Evolutionary conservation across 257 asterid species (phyloP).

Genomic region (Forsythia viridissima): DNA sequence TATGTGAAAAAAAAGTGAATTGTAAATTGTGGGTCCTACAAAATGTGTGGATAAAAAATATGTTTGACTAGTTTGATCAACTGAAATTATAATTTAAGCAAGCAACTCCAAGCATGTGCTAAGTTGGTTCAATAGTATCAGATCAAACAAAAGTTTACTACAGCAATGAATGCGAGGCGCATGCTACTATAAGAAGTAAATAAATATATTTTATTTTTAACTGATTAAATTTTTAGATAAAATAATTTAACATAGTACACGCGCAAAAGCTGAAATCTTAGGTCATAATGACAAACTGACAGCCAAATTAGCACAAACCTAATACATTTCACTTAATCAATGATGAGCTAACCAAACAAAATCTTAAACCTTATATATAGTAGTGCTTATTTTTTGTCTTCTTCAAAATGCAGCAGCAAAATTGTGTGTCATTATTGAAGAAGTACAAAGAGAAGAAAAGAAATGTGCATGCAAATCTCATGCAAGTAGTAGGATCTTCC

Average conservation of each 20-base stretch:
- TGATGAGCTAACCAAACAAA: not conserved
- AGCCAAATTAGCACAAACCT: not conserved
- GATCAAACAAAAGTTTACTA: not conserved
- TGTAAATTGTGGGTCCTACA: too few species aligned
- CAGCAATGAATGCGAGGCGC: too few species aligned
- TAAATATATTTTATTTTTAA: too few species aligned
- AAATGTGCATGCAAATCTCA: slow-evolving; percentile 3
- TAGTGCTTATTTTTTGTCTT: slow-evolving; percentile 30
- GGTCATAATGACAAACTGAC: slow-evolving; percentile 2
- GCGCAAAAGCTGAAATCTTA: slow-evolving; percentile 23
- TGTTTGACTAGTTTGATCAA: too few species aligned
- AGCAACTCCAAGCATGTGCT: too few species aligned
- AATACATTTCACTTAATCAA: not conserved
- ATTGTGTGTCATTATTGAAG: not conserved
- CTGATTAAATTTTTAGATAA: not conserved
- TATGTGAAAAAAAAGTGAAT: too few species aligned
- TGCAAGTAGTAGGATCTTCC: not conserved
- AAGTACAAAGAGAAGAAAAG: not conserved
- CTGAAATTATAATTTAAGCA: too few species aligned
- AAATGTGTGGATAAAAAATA: too few species aligned
- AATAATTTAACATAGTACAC: not conserved
- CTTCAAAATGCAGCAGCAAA: slow-evolving; percentile 16
- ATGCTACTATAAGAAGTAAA: too few species aligned
- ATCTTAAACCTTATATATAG: not conserved
- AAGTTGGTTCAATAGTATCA: not conserved